These are phyloP conservation scores for Daldinia concentrica DNA, from an alignment of 495 filamentous ascomycete genomes.

Conservation along the genomic window DNA sequence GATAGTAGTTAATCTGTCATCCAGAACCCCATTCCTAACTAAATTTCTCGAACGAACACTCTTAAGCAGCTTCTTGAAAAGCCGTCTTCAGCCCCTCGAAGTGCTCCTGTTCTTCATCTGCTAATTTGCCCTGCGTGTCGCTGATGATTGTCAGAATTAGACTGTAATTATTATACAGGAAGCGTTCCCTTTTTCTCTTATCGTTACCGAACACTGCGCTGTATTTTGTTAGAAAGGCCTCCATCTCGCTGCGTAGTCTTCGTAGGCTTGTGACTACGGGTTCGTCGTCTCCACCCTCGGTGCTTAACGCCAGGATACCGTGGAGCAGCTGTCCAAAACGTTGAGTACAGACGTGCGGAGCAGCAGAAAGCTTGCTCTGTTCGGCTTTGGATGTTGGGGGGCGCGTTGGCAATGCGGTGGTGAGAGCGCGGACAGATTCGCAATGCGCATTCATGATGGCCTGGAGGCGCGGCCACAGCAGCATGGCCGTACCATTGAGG, in stretches of 20 bases:
- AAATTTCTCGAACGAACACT: no score
- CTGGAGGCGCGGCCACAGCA: constrained; percentile 95
- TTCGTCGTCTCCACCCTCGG: constrained; percentile 91
- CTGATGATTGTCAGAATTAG: constrained; percentile 90
- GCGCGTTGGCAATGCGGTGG: constrained; percentile 56
- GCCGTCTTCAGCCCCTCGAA: constrained; percentile 68
- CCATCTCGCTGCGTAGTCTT: constrained; percentile 78
- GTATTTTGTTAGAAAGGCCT: constrained; percentile 75
- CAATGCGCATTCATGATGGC: constrained; percentile 91
- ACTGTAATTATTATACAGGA: constrained; percentile 93
- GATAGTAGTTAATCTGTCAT: background rate
- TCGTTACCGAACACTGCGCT: constrained; percentile 70
- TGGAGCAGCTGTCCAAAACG: constrained; percentile 90
- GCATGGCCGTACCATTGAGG: constrained; percentile 94
- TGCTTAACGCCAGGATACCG: constrained; percentile 80
- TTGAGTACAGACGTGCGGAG: constrained; percentile 91
- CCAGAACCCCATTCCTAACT: constrained; percentile 14
- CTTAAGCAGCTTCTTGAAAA: constrained; percentile 52
- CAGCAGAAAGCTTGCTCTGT: constrained; percentile 74
- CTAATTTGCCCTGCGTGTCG: constrained; percentile 82
- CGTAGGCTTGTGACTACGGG: constrained; percentile 83
- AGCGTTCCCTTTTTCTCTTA: constrained; percentile 81
- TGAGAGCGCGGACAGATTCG: constrained; percentile 77
- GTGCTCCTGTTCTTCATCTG: constrained; percentile 74
- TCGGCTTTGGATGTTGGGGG: constrained; percentile 65